Evolutionary conservation across 495 filamentous ascomycete species (phyloP).

Genomic region (Penicillium flavigenum): DNA sequence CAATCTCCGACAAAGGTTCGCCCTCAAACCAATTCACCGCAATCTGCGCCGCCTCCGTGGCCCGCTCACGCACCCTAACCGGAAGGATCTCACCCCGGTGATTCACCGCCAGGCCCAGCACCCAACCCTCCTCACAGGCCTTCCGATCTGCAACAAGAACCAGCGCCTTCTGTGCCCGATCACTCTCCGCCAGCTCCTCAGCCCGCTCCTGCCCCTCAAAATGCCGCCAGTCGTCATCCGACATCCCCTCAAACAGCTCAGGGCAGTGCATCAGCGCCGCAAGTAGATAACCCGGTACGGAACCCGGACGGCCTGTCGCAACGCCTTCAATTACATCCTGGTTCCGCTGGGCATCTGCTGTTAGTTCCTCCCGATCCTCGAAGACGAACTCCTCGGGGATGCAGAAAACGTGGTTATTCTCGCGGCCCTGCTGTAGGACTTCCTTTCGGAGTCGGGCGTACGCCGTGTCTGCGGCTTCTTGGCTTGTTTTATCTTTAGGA

Average conservation of each 20-base stretch:
- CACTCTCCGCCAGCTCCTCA: background rate
- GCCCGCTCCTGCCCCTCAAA: background rate
- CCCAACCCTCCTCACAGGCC: slow-evolving; percentile 23
- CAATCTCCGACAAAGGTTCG: slow-evolving; percentile 13
- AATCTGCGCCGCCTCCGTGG: slow-evolving; percentile 2
- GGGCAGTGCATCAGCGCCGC: slow-evolving; percentile 20
- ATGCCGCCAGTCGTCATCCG: slow-evolving; percentile 4
- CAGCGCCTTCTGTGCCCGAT: slow-evolving; percentile 9
- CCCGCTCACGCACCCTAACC: slow-evolving; percentile 13
- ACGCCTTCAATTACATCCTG: slow-evolving; percentile 2
- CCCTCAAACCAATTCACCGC: slow-evolving; percentile 14
- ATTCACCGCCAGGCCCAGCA: slow-evolving; percentile 18
- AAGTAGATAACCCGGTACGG: slow-evolving; percentile 12
- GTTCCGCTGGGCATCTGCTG: background rate
- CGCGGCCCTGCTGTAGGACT: slow-evolving; percentile 1
- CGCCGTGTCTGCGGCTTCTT: slow-evolving; percentile 12
- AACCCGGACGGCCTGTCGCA: slow-evolving; percentile 9
- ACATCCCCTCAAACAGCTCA: slow-evolving; percentile 15
- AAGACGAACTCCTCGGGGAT: slow-evolving; percentile 13
- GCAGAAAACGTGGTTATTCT: background rate
- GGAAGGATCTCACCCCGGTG: slow-evolving; percentile 19
- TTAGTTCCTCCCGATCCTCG: slow-evolving; percentile 12
- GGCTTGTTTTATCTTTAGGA: background rate
- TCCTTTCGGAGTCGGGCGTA: slow-evolving; percentile 7
- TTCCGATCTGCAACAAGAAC: slow-evolving; percentile 21